Conservation (phyloP, 768 basidiomycete species). For the Ramaria rubella region DNA sequence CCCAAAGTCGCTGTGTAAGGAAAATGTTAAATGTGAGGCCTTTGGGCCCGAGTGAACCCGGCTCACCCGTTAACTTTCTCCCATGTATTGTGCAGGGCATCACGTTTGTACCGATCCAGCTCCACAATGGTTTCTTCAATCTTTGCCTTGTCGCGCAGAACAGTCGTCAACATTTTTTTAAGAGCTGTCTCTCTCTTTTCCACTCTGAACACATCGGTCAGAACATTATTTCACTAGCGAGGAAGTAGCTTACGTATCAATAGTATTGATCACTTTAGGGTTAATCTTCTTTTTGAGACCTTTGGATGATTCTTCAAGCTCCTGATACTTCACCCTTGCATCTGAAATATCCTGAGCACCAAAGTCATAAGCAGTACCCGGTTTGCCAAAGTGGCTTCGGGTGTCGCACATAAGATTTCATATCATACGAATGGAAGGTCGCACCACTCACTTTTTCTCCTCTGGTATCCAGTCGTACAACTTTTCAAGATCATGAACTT, state of each 20-base stretch:
- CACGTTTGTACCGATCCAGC: conserved; percentile 89
- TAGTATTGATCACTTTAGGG: conserved; percentile 91
- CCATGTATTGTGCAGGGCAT: conserved; percentile 93
- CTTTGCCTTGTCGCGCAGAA: conserved; percentile 88
- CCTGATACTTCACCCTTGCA: conserved; percentile 57
- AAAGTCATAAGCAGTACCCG: conserved; percentile 80
- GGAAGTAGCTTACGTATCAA: conserved; percentile 63
- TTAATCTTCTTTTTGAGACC: conserved; percentile 95
- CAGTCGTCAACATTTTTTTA: conserved; percentile 81
- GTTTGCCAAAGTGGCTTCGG: conserved; percentile 74
- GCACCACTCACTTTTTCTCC: conserved; percentile 70
- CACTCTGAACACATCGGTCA: conserved; percentile 43
- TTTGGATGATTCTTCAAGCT: conserved; percentile 72
- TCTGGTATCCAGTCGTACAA: conserved; percentile 83
- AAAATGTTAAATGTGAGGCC: neutral
- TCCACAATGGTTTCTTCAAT: conserved; percentile 92
- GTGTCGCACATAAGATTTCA: neutral
- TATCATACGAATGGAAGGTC: neutral
- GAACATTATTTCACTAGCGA: neutral
- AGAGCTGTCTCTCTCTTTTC: conserved; percentile 89
- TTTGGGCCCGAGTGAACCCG: neutral
- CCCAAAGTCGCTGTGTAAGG: conserved; percentile 75
- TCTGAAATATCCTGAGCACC: conserved; percentile 49
- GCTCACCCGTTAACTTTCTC: conserved; percentile 86
- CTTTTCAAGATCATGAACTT: conserved; percentile 64